These are phyloP conservation scores for Lasiosphaeriaceae sp. DNA, from an alignment of 495 filamentous ascomycete species.

Conservation along the genomic window DNA sequence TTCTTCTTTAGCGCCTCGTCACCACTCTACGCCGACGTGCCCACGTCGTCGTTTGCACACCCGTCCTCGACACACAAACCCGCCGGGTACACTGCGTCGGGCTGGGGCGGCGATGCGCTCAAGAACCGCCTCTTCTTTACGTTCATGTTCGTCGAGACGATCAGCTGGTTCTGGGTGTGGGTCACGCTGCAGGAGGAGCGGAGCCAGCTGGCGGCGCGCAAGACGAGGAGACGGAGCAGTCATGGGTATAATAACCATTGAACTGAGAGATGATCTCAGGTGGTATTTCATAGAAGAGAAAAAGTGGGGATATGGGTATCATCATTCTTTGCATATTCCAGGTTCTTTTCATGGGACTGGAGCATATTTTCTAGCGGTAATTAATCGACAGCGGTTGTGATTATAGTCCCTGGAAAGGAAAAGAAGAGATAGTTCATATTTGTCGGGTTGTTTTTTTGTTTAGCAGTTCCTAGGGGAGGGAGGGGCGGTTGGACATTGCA, in stretches of 20 bases:
- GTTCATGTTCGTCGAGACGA: constrained; percentile 78
- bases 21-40: constrained; percentile 24
- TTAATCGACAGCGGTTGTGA: too few species aligned
- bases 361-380: too few species aligned
- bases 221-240: constrained; percentile 28
- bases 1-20: constrained; percentile 52
- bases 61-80: constrained; percentile 19
- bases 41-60: constrained; percentile 14
- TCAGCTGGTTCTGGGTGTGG: constrained; percentile 83
- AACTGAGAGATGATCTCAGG: too few species aligned
- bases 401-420: too few species aligned
- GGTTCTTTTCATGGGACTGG: too few species aligned
- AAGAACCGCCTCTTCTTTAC: constrained; percentile 80
- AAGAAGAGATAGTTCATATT: too few species aligned
- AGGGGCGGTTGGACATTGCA: neutral
- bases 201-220: constrained; percentile 28
- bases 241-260: neutral
- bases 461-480: too few species aligned
- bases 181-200: constrained; percentile 52
- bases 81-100: constrained; percentile 24
- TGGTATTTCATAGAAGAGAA: too few species aligned
- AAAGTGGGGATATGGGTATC: too few species aligned
- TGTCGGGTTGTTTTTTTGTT: too few species aligned
- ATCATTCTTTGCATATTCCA: too few species aligned
- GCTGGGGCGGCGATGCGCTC: constrained; percentile 53